Percentiles rank a stretch among this genome's conserved stretches.
Evolutionary conservation across 495 filamentous ascomycete species (phyloP).

Genomic region (Podospora pseudopauciseta): DNA sequence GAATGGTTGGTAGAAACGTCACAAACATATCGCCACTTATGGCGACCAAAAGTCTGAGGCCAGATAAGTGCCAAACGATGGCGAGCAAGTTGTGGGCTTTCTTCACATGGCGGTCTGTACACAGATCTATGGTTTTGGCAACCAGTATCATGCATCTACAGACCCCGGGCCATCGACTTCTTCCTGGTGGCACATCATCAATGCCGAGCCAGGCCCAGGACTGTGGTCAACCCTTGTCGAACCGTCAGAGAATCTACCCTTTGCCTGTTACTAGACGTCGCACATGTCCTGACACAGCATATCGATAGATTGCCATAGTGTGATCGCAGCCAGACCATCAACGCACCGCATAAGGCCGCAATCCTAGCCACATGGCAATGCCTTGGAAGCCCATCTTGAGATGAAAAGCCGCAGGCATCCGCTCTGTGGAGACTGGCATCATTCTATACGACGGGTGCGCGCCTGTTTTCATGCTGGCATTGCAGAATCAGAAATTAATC

Average conservation of each 20-base stretch:
- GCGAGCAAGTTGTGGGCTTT: too few species aligned
- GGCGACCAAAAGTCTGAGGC: too few species aligned
- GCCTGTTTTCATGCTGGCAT: not conserved
- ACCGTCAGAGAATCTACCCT: conserved; percentile 7
- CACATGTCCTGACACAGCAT: conserved; percentile 4
- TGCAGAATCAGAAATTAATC: not conserved
- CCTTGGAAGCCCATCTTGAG: not conserved
- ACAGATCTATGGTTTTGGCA: too few species aligned
- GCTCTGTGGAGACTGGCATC: conserved; percentile 6
- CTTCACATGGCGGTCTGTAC: too few species aligned
- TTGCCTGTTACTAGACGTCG: not conserved
- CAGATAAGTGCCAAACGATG: too few species aligned
- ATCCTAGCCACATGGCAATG: not conserved
- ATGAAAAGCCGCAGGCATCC: conserved; percentile 10
- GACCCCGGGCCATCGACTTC: too few species aligned
- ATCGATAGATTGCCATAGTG: conserved; percentile 9
- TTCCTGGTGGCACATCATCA: conserved; percentile 10
- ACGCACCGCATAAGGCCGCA: not conserved
- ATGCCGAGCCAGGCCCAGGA: not conserved
- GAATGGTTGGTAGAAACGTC: too few species aligned
- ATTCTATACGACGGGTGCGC: not conserved
- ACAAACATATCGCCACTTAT: too few species aligned
- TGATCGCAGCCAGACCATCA: conserved; percentile 7
- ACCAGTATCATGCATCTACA: too few species aligned
- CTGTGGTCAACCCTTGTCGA: conserved; percentile 9